Conservation (phyloP, 257 asterid species). For the Ligustrum vulgare region DNA sequence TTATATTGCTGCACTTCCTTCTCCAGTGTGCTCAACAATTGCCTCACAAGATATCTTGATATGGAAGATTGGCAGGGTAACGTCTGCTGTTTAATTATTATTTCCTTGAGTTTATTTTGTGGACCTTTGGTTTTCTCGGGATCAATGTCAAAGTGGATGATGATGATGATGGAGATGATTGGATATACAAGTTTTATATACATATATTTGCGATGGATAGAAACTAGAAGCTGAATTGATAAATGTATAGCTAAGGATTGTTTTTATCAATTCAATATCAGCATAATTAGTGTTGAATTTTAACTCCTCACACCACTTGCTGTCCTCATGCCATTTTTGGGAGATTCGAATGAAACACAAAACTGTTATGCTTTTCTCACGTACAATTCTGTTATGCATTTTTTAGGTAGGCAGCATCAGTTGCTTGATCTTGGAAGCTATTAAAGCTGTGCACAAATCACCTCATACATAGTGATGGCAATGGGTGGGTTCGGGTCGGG, state of each 20-base stretch:
- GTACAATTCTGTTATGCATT: no score
- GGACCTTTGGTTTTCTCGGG: constrained; percentile 1
- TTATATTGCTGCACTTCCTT: constrained; percentile 65
- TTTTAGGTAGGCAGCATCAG: no score
- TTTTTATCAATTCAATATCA: not conserved
- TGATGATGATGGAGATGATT: no score
- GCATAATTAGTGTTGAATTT: not conserved
- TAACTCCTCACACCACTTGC: not conserved
- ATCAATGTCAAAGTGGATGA: not conserved
- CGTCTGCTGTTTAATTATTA: constrained; percentile 15
- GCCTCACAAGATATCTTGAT: constrained; percentile 94
- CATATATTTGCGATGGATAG: not conserved
- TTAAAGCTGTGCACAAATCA: no score
- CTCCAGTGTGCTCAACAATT: constrained; percentile 93
- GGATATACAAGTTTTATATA: not conserved
- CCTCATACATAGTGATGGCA: no score
- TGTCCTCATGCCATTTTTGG: not conserved
- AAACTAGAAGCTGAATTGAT: not conserved
- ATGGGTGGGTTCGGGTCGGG: no score
- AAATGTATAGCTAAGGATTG: not conserved
- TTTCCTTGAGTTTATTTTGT: not conserved
- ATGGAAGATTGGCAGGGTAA: constrained; percentile 82
- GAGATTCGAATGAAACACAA: not conserved
- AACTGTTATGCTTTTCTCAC: no score
- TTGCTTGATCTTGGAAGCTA: no score